Percentiles rank a stretch among this genome's conserved stretches.
Evolutionary conservation across 2,329 filamentous ascomycete species (phyloP).

Genomic region (Rhynchosporium agropyri): DNA sequence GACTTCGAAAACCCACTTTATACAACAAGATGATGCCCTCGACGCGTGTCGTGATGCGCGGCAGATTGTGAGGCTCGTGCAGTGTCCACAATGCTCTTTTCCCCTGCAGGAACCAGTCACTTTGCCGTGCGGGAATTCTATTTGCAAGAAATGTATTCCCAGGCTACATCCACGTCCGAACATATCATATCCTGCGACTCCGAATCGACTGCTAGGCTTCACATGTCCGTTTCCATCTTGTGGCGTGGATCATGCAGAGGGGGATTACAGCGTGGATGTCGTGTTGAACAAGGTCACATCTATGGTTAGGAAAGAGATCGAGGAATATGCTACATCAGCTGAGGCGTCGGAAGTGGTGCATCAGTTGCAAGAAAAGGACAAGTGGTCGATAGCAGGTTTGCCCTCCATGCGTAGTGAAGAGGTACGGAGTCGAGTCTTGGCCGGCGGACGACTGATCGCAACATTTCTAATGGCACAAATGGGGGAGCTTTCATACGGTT

Average conservation of each 20-base stretch:
- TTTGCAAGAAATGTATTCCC: constrained; percentile 78
- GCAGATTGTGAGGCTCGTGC: constrained; percentile 70
- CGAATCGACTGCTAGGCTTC: constrained; percentile 69
- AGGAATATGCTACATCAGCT: constrained; percentile 43
- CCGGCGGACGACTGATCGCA: constrained; percentile 63
- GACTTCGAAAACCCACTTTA: constrained; percentile 5
- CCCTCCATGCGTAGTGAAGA: constrained; percentile 46
- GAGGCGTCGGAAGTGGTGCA: constrained; percentile 46
- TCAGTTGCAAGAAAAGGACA: constrained; percentile 45
- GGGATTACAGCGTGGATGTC: constrained; percentile 78
- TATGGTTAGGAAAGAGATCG: constrained; percentile 57
- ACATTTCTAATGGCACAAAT: constrained; percentile 67
- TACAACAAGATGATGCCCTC: constrained; percentile 40
- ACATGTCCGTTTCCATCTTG: constrained; percentile 73
- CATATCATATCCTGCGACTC: constrained; percentile 75
- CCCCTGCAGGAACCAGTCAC: constrained; percentile 71
- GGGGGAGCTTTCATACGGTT: constrained; percentile 59
- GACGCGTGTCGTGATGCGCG: constrained; percentile 59
- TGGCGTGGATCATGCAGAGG: constrained; percentile 69
- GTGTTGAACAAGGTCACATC: constrained; percentile 72
- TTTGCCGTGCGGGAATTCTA: constrained; percentile 77
- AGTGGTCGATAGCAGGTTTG: constrained; percentile 48
- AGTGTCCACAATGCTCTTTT: constrained; percentile 74
- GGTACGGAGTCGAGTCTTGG: constrained; percentile 45
- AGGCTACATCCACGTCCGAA: constrained; percentile 63